Base-by-base conservation (phyloP, 768 basidiomycete species). In the Leccinellum albellum region DNA sequence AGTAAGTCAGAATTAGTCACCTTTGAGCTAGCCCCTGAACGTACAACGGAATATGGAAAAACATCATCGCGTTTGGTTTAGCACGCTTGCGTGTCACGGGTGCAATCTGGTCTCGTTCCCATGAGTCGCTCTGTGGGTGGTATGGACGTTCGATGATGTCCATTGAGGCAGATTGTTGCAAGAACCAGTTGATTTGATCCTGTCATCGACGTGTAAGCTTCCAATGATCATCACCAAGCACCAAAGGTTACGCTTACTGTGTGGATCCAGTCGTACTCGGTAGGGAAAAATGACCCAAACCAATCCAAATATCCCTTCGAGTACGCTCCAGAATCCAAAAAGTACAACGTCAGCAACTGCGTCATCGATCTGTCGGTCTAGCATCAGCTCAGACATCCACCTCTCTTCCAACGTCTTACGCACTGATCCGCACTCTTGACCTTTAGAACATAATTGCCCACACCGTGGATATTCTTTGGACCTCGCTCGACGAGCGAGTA, bases 31-130 rank as follows among this genome's bases (percentile, higher is more conserved):
- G 7, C 3, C 10, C 21, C 24, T 6, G 5, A 13, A 77, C 87
- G 21, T 67, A 91, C 88, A 98, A 67, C 51, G 96, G 96, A 48
- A 99, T 98, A 63, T 98, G 96, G 85, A 97, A 98, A 75, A 96
- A 97, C 89, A 93, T 91, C 63, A 98, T 71, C 0, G 93, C 96
- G 65, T 98, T 98, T 1, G 96, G 96, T 71, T 97, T 98, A 4
- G 90, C 91, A 3, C 94, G 77, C 54, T 77, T 78, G 64, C 75
- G 73, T 23, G 73, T 71, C 50, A 77, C 68, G 0, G 89, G 85
- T 0, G 81, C 76, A 49, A 86, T 66, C 70, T 88, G 88, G 35
- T 79, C 82, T 21, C 89, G 80, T 52, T 73, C 71, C 89, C 89
- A 92, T 49, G 83, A 69, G 50, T 78, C 72, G 6, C 82, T 87